Evolutionary conservation across 2,329 filamentous ascomycete genomes (phyloP), one percentile per base, ranked within the genome.

Genomic region (Fusarium agapanthi): DNA sequence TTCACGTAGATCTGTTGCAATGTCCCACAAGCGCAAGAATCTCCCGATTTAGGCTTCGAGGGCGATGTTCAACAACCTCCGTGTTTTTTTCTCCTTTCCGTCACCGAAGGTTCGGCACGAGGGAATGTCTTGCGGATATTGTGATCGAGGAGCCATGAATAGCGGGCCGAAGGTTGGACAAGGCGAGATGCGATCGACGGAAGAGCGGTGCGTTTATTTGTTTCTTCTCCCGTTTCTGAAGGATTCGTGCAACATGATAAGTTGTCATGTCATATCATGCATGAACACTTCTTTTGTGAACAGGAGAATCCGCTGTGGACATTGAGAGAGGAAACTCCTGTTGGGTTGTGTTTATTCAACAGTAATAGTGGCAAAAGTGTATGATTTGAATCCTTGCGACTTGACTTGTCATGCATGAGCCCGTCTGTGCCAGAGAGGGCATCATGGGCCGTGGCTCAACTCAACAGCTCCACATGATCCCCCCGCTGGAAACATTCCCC

Each of bases 101-200:
- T 48, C 40, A 40, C 59, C 53, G 60, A 50, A 28, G 44, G 64
- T 53, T 60, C 61, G 75, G 75, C 64, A 75, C 65, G 60, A 72
- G 57, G 70, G 75, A 68, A 69, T 69, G 59, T 75, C 59, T 75
- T 76, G 75, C 75, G 71, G 74, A 66, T 65, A 62, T 75, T n/a
- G 65, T 75, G 74, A 44, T 40, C 69, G 54, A 55, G 61, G 58
- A 58, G 53, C 58, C 67, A 61, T 65, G 63, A 64, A 59, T 50
- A 66, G 61, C 51, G 69, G 51, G 61, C 72, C 61, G 65, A 58
- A 65, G 63, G 69, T 73, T 58, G 63, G 51, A 73, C 62, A 61
- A 64, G 62, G 62, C 65, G 61, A 66, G 51, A 65, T 67, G 48
- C 45, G 67, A 71, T 70, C 60, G 60, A 58, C 56, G 63, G 64